Percentiles rank a stretch among this genome's conserved stretches.
Conservation (phyloP, 2,329 filamentous ascomycete species). For the Cladorrhinum sp. region DNA sequence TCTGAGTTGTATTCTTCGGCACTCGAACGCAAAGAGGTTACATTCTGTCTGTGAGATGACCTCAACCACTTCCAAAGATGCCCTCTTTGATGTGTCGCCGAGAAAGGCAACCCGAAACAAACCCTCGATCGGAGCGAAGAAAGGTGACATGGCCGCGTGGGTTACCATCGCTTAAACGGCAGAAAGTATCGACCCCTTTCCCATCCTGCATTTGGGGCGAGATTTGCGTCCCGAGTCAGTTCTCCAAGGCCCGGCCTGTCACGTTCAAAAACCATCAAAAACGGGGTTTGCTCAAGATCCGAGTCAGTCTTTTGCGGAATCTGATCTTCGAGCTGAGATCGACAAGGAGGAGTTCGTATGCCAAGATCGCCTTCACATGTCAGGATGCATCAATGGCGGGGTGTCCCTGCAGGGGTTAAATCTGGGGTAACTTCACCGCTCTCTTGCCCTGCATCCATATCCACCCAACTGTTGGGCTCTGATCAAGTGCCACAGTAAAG, state of each 20-base stretch:
- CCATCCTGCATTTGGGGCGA: not conserved
- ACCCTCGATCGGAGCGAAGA: not conserved
- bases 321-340: not conserved
- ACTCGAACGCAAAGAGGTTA: not conserved
- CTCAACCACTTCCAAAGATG: not conserved
- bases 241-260: not conserved
- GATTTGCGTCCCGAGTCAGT: not conserved
- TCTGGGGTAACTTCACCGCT: constrained; percentile 4
- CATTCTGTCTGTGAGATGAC: not conserved
- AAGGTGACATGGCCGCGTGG: not conserved
- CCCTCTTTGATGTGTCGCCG: not conserved
- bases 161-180: not conserved
- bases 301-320: not conserved
- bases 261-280: not conserved
- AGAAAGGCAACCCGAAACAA: not conserved
- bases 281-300: not conserved
- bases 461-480: not conserved
- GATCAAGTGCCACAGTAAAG: too few relatives aligned
- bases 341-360: not conserved
- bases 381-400: not conserved
- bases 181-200: not conserved
- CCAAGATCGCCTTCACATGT: not conserved
- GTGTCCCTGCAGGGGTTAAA: not conserved
- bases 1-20: too few relatives aligned
- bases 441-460: not conserved